Percentiles rank a stretch among this genome's conserved stretches.
Conservation (phyloP, 306 rosid species). For the Cucurbita ficifolia region DNA sequence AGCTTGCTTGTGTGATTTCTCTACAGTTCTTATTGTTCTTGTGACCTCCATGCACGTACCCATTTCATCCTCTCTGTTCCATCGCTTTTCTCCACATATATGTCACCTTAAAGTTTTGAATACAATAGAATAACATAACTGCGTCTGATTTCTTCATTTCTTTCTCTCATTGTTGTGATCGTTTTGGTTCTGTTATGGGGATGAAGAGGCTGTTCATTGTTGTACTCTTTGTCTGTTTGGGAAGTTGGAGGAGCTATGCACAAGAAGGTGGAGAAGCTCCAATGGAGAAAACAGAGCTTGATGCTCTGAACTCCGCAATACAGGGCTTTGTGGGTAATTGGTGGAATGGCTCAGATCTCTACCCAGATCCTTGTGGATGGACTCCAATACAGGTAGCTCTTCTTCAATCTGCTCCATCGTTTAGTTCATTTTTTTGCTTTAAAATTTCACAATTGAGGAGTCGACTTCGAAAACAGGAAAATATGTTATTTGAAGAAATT, state of each 20-base stretch:
- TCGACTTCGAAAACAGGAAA: background rate
- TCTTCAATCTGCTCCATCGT: background rate
- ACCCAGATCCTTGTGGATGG: conserved; percentile 99
- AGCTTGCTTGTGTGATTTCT: background rate
- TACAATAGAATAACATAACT: background rate
- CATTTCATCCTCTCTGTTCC: background rate
- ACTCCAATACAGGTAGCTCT: conserved; percentile 77
- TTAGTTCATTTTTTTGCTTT: background rate
- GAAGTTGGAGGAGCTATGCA: conserved; percentile 30
- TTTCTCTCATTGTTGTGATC: background rate
- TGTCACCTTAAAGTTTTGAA: background rate
- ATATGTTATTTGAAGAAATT: background rate
- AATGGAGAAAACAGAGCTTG: conserved; percentile 62
- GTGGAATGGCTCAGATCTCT: conserved; percentile 97
- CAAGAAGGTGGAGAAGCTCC: conserved; percentile 45
- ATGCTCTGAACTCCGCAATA: conserved; percentile 54
- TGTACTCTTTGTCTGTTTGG: conserved; percentile 20
- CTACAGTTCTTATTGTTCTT: background rate
- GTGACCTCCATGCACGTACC: conserved; percentile 17
- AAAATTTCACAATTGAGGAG: background rate
- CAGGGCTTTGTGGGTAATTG: conserved; percentile 90
- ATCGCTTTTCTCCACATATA: background rate
- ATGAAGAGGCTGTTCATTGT: conserved; percentile 23
- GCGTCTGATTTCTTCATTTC: background rate
- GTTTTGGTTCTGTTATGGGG: background rate